Evolutionary conservation across 768 basidiomycete species (phyloP).

Genomic region (Udeniomyces megalosporus): DNA sequence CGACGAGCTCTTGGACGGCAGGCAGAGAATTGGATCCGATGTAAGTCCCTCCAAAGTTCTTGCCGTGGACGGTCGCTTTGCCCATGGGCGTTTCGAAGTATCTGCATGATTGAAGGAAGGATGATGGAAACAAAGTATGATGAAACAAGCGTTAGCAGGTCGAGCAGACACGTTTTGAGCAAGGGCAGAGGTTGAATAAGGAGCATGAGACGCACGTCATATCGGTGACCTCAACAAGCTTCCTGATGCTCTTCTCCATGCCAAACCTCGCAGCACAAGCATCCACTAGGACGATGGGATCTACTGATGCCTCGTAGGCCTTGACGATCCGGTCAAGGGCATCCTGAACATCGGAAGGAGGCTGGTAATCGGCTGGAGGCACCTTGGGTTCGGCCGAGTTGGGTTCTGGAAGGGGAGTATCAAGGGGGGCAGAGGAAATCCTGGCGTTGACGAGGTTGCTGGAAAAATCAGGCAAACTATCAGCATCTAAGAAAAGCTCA

Average conservation of each 20-base stretch:
- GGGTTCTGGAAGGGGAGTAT: slow-evolving; percentile 33
- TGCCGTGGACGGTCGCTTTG: slow-evolving; percentile 39
- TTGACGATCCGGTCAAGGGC: slow-evolving; percentile 8
- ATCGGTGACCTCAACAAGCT: slow-evolving; percentile 35
- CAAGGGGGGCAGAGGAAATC: slow-evolving; percentile 49
- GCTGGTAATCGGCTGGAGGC: slow-evolving; percentile 12
- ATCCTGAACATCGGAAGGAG: slow-evolving; percentile 10
- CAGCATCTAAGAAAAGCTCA: too few relatives aligned
- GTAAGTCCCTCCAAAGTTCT: slow-evolving; percentile 62
- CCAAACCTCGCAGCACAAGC: slow-evolving; percentile 54
- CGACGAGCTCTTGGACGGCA: slow-evolving; percentile 51
- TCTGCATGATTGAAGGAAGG: too few relatives aligned
- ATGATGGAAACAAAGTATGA: too few relatives aligned
- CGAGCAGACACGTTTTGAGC: too few relatives aligned
- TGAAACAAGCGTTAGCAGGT: too few relatives aligned
- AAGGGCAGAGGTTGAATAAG: too few relatives aligned
- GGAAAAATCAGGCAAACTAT: slow-evolving; percentile 22
- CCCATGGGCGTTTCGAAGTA: too few relatives aligned
- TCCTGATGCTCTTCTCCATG: slow-evolving; percentile 44
- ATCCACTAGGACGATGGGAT: slow-evolving; percentile 32
- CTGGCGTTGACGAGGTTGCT: slow-evolving; percentile 56
- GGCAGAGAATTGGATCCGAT: slow-evolving; percentile 54
- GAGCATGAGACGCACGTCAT: too few relatives aligned
- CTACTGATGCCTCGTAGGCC: slow-evolving; percentile 35
- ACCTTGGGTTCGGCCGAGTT: neutral